Conservation (phyloP, 2,329 filamentous ascomycete species). For the Purpureocillium takamizusanense region DNA sequence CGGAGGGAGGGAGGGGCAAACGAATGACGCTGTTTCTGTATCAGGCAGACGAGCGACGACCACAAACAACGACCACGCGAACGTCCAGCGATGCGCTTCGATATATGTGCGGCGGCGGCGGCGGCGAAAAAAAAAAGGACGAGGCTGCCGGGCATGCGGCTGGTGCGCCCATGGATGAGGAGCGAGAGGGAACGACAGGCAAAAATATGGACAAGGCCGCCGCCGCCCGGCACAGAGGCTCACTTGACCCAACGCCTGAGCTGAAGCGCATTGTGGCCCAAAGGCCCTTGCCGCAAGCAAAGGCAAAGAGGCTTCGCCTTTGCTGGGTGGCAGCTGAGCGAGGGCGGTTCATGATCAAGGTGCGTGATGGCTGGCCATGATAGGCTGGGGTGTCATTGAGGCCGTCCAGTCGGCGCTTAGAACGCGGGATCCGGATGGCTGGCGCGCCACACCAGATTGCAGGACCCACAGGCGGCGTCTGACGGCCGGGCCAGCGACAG, state of each 20-base stretch:
- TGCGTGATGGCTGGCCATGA: conserved; percentile 18
- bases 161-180: no score
- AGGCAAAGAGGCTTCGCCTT: conserved; percentile 4
- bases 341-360: conserved; percentile 13
- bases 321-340: conserved; percentile 10
- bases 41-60: no score
- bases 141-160: no score
- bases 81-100: conserved; percentile 12
- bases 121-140: conserved; percentile 5
- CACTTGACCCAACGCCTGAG: conserved; percentile 5
- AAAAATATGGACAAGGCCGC: no score
- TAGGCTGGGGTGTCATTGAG: conserved; percentile 19
- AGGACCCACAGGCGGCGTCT: conserved; percentile 26
- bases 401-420: conserved; percentile 26
- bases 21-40: not conserved
- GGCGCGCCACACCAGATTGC: conserved; percentile 26
- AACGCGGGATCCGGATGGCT: conserved; percentile 22
- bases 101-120: conserved; percentile 6
- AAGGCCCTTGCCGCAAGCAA: not conserved
- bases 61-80: conserved; percentile 7
- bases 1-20: conserved; percentile 4
- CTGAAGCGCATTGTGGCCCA: conserved; percentile 7
- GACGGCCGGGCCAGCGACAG: conserved; percentile 23
- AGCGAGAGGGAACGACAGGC: no score
- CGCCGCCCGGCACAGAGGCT: conserved; percentile 4